Evolutionary conservation across 1,284 basidiomycete species (phyloP), one percentile per base, ranked within the genome.

Genomic region (Kalmanozyma brasiliensis): DNA sequence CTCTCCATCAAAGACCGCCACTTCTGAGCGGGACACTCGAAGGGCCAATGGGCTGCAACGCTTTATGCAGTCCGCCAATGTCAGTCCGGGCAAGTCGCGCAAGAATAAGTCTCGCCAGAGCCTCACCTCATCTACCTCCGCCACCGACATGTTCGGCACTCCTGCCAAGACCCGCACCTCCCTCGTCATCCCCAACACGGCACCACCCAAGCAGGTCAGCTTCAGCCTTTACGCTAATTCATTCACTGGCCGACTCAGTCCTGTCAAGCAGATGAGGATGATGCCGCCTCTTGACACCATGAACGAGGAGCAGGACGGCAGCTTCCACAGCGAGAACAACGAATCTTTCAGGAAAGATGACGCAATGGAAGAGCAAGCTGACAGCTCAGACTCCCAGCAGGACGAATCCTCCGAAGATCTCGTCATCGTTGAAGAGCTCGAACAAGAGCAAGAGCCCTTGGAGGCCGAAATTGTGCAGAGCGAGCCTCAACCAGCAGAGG

Each of bases 251-350:
- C 49, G 60, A 13, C 32, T 66, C 20, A 71, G 68, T 44, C 68
- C 68, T 4, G 62, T 71, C 40, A 71, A 71, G 52, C 58, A 66
- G 55, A 71, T 66, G 62, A 53, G 59, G 36, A 65, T 62, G 51
- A 40, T 52, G 62, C 62, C 68, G 4, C 62, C 68, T 5, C 63
- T 71, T 43, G 62, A 62, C 32, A 52, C 58, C 6, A 71, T 71
- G 68, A 42, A 51, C 38, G 68, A 71, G 32, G 62, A 71, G 52
- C 53, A 66, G 19, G 58, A 70, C 24, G 45, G 49, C 38, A 59
- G 59, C 48, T 53, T 63, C 44, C 38, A 40, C 19, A 64, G 60
- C 61, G 42, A 55, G 11, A 22, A 45, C 29, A 48, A 56, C 17
- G 45, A 56, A 14, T 37, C 13, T 16, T 30, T 49, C 11, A 23